Base-by-base conservation (phyloP, 768 basidiomycete genomes). In the Rhodotorula kratochvilovae region DNA sequence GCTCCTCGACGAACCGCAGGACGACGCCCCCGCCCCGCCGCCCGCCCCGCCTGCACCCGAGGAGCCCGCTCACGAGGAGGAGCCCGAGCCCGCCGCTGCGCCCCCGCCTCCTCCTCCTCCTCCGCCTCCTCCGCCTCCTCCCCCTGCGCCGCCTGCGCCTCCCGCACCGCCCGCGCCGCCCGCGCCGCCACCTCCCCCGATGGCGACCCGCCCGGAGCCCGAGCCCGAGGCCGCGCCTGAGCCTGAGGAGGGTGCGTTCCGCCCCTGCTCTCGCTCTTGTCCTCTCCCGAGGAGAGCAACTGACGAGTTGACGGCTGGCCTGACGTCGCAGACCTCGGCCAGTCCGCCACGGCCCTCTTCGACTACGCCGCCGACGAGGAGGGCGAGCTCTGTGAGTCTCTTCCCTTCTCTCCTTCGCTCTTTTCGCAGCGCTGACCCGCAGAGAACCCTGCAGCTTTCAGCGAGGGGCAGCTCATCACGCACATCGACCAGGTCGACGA, bases 281-380 rank as follows among this genome's bases (percentile, higher is more conserved):
- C 17, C 4, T 4, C 16, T 46, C 45, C 17, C 45, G 21, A 19
- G 2, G 31, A 54, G 6, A 8, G 27, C 50, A 27, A 29, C 50
- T 27, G 5, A 54, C 13, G 53, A 2, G 39, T 19, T 13, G n/a
- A 15, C 29, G 11, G 16, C 29, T 54, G 8, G 13, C 53, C n/a
- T 51, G 25, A n/a, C 50, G 21, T n/a, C 27, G 27, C 39, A 58
- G 66, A 64, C 50, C 17, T 45, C 13, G 69, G 69, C 6, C 25
- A 39, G 23, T 8, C n/a, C 0, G 73, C 73, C 25, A n/a, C 61
- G 53, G 93, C 90, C 4, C 71, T 89, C 31, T 96, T 88, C 79
- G 89, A 89, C 5, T 96, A 95, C 75, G 89, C 90, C 77, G 85
- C 90, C 21, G 83, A 86, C 13, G 91, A 92, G 80, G 90, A 92